Conservation (phyloP, 2,329 filamentous ascomycete genomes). For the Penicillium sclerotigenum region DNA sequence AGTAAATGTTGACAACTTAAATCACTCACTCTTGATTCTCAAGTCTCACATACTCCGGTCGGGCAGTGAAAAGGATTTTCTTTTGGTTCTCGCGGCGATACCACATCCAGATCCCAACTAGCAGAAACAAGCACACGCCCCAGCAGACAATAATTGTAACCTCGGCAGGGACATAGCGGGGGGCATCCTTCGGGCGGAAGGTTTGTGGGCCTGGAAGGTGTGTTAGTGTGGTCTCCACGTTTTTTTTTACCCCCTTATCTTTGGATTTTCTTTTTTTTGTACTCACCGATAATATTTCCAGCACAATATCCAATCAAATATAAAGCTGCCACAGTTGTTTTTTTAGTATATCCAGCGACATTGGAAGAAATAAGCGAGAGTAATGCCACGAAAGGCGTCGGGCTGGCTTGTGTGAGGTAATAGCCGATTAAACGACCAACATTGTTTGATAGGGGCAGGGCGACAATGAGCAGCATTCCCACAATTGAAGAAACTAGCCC, state of each 20-base stretch:
- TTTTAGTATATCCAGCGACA: constrained; percentile 49
- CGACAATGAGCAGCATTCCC: constrained; percentile 63
- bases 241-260: background rate
- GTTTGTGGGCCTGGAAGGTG: constrained; percentile 49
- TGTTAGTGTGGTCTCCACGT: background rate
- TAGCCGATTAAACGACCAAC: constrained; percentile 61
- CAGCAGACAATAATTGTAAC: constrained; percentile 63
- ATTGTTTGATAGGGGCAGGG: constrained; percentile 57
- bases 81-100: constrained; percentile 57
- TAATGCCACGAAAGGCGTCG: constrained; percentile 62
- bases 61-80: constrained; percentile 54
- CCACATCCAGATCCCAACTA: constrained; percentile 63
- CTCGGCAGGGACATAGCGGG: constrained; percentile 61
- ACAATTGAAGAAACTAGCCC: constrained; percentile 55
- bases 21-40: constrained; percentile 62
- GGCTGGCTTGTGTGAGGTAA: constrained; percentile 60
- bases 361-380: constrained; percentile 62
- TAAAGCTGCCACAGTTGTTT: constrained; percentile 45
- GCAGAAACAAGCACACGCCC: constrained; percentile 51
- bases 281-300: constrained; percentile 53
- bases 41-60: constrained; percentile 57
- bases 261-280: constrained; percentile 8
- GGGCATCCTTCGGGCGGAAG: constrained; percentile 56
- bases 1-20: too few species aligned
- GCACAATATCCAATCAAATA: constrained; percentile 43